Percentiles rank a stretch among this genome's conserved stretches.
phyloP scores from a whole-genome alignment of 805 yeast genomes.

The Metschnikowia henanensis region DNA sequence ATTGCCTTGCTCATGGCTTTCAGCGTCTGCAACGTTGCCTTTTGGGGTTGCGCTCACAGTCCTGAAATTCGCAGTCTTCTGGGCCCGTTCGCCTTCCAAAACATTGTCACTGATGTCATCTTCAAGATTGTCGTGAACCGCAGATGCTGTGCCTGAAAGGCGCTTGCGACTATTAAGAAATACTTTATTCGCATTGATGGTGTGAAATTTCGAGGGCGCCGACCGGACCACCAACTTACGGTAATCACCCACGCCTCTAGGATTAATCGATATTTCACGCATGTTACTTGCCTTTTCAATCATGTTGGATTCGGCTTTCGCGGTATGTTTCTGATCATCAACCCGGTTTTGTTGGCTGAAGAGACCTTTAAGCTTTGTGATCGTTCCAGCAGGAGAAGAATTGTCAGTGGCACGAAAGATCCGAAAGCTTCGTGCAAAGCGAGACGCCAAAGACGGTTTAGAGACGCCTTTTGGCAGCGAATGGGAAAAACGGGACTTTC shows the following conservation, averaged over 20 bases:
- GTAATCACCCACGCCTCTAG: conserved; percentile 23
- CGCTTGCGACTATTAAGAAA: conserved; percentile 35
- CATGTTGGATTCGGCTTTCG: not conserved
- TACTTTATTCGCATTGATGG: conserved; percentile 43
- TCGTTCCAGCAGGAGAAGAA: conserved; percentile 3
- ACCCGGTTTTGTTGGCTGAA: conserved; percentile 30
- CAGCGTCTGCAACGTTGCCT: not conserved
- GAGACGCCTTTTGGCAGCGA: conserved; percentile 11
- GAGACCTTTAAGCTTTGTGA: conserved; percentile 28
- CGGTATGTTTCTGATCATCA: conserved; percentile 6
- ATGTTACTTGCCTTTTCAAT: not conserved
- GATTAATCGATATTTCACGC: not conserved
- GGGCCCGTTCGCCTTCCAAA: not conserved
- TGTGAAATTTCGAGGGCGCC: conserved; percentile 41
- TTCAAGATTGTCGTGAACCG: not conserved
- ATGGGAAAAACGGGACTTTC: conserved; percentile 20
- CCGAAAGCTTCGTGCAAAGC: conserved; percentile 36
- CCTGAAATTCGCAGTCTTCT: not conserved
- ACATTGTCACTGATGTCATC: not conserved
- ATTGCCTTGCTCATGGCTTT: not conserved
- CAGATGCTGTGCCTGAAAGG: conserved; percentile 5
- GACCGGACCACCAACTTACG: conserved; percentile 39
- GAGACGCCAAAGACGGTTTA: conserved; percentile 29
- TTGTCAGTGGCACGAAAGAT: conserved; percentile 26
- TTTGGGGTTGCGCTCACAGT: not conserved